Evolutionary conservation across 352 stramenopile species (phyloP).

Genomic region (Phytophthora fragariaefolia): DNA sequence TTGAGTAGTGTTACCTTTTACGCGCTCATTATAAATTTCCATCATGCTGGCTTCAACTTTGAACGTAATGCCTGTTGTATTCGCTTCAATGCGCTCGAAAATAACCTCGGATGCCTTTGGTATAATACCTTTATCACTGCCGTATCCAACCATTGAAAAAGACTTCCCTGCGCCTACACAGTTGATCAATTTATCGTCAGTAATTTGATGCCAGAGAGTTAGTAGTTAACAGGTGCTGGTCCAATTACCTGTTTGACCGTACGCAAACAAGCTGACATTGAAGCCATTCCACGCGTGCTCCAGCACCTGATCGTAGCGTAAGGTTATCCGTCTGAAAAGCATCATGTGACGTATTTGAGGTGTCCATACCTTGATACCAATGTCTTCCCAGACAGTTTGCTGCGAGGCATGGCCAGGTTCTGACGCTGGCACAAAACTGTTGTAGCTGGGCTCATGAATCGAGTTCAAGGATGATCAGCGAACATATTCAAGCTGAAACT

Average conservation of each 20-base stretch:
- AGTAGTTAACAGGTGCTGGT: not conserved
- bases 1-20: constrained; percentile 59
- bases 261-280: constrained; percentile 90
- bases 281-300: constrained; percentile 92
- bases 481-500: not conserved
- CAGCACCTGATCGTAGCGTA: constrained; percentile 50
- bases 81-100: constrained; percentile 78
- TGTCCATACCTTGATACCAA: constrained; percentile 71
- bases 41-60: constrained; percentile 92
- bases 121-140: constrained; percentile 84
- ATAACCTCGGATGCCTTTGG: constrained; percentile 84
- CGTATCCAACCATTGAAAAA: constrained; percentile 90
- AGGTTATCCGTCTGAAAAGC: not conserved
- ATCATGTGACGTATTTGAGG: not conserved
- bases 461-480: not conserved
- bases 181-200: not conserved
- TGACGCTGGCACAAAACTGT: constrained; percentile 69
- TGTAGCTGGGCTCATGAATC: constrained; percentile 56
- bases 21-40: constrained; percentile 91
- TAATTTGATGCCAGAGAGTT: no score
- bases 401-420: constrained; percentile 77
- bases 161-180: constrained; percentile 74
- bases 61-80: constrained; percentile 57
- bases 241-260: constrained; percentile 75
- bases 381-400: constrained; percentile 87